These are phyloP conservation scores for Sporothrix pseudoabietina DNA, from an alignment of 2,329 filamentous ascomycete species.

Conservation along the genomic window DNA sequence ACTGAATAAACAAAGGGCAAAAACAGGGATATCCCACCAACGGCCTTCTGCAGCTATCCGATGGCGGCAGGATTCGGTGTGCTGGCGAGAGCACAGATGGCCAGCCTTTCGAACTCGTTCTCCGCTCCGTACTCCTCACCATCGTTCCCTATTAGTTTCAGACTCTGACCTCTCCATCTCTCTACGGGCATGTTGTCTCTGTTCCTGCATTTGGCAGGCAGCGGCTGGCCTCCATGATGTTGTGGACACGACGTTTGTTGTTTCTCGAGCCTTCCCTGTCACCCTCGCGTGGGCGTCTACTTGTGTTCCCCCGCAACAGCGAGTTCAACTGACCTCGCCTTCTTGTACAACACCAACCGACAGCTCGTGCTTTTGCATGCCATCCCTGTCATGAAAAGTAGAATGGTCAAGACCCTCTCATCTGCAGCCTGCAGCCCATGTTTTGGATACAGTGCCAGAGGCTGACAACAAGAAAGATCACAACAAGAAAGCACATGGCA, in stretches of 20 bases:
- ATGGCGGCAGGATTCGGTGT: not conserved
- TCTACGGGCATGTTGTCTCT: not conserved
- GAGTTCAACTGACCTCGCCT: not conserved
- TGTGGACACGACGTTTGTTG: not conserved
- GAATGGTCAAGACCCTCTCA: not conserved
- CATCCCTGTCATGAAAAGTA: not conserved
- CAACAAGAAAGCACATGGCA: not conserved
- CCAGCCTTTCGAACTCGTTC: not conserved
- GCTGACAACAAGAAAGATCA: not conserved
- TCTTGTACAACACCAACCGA: not conserved
- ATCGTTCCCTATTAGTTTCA: not conserved
- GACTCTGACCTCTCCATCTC: not conserved
- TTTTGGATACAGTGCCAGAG: constrained; percentile 17
- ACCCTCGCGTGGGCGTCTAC: not conserved
- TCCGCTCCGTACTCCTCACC: not conserved
- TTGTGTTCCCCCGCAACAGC: not conserved
- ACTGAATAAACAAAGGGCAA: not conserved
- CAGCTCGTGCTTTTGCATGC: not conserved
- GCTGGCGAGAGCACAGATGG: not conserved
- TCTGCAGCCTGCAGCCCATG: not conserved
- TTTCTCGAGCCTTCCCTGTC: not conserved
- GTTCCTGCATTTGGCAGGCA: constrained; percentile 28
- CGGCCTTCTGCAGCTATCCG: not conserved
- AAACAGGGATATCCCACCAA: not conserved
- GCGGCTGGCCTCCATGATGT: constrained; percentile 2